Base-by-base conservation (phyloP, 1,284 basidiomycete species). In the Moesziomyces parantarcticus region DNA sequence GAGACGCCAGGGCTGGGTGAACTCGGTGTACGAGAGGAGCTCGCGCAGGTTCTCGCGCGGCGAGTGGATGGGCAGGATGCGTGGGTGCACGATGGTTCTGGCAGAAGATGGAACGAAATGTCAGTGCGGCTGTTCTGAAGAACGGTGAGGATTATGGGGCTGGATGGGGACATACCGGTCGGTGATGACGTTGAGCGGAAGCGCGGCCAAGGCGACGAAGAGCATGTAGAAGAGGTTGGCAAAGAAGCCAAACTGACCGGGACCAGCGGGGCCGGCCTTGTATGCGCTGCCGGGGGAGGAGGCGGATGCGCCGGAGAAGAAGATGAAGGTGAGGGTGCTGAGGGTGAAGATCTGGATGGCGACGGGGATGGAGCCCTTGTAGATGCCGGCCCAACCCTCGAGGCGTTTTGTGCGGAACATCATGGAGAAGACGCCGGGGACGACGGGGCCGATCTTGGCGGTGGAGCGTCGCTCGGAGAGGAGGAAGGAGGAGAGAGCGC, bases 381-480 rank as follows among this genome's bases (percentile, higher is more conserved):
- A 83, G 42, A 83, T 65, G 18, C 82, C 82, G 1, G 64, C 47
- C 79, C 80, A 81, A 21, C 82, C 82, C 51, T 83, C 82, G 23
- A 83, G 52, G 2, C 75, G 64, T 40, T 76, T 77, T 9, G 76
- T 80, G 16, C 82, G 60, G 29, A 64, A 20, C 42, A 80, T 61
- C 82, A 83, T 83, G 16, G 69, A 22, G 25, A 76, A 64, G 6
- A 83, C 65, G 46, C 80, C 80, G 6, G 62, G 58, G 34, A 82
- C 77, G 26, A 79, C 76, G n/a, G 82, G 82, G 3, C 82, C 81
- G 50, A 82, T 78, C 58, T 82, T 82, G 11, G 78, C 76, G 14
- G 72, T 47, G 14, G 69, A 65, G 21, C 76, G 60, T 11, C 72
- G 55, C 25, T 80, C 65, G n/a, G 64, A 68, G 23, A 77, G 63